Conservation (phyloP, 2,329 filamentous ascomycete genomes). For the Penicillium sp. region DNA sequence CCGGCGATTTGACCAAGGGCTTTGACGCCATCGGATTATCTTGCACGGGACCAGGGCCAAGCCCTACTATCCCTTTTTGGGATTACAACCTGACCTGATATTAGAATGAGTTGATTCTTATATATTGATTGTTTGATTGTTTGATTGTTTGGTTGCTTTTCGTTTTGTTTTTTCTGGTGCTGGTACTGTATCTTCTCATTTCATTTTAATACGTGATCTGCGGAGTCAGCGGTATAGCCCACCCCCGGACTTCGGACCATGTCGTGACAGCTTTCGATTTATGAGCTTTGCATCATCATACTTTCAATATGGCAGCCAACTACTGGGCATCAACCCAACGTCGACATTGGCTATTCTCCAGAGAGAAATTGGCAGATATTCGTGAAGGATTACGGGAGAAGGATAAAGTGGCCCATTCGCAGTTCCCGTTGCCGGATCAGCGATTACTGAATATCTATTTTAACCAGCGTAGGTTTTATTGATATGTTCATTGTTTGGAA, state of each 20-base stretch:
- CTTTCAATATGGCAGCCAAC: constrained; percentile 74
- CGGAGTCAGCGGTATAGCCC: constrained; percentile 3
- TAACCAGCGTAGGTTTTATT: constrained; percentile 68
- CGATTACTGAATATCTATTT: constrained; percentile 88
- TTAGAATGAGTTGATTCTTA: not conserved
- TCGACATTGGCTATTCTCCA: constrained; percentile 85
- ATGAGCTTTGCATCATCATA: constrained; percentile 4
- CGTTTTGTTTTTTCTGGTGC: not conserved
- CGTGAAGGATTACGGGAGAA: constrained; percentile 75
- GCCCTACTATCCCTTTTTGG: constrained; percentile 35
- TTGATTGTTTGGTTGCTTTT: not conserved
- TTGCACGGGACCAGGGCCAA: constrained; percentile 31
- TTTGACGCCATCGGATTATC: constrained; percentile 31
- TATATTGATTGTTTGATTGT: not conserved
- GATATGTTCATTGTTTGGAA: not conserved
- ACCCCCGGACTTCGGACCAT: constrained; percentile 8
- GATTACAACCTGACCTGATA: constrained; percentile 9
- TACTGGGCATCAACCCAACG: constrained; percentile 96
- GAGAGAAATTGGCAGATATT: constrained; percentile 72
- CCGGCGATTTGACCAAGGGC: constrained; percentile 30
- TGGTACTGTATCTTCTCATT: not conserved
- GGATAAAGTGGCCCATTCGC: constrained; percentile 69
- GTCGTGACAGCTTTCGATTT: constrained; percentile 5
- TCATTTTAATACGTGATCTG: constrained; percentile 13
- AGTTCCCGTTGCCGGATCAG: constrained; percentile 77